phyloP scores from a whole-genome alignment of 257 asterid species.

The Solanum chmielewskii region DNA sequence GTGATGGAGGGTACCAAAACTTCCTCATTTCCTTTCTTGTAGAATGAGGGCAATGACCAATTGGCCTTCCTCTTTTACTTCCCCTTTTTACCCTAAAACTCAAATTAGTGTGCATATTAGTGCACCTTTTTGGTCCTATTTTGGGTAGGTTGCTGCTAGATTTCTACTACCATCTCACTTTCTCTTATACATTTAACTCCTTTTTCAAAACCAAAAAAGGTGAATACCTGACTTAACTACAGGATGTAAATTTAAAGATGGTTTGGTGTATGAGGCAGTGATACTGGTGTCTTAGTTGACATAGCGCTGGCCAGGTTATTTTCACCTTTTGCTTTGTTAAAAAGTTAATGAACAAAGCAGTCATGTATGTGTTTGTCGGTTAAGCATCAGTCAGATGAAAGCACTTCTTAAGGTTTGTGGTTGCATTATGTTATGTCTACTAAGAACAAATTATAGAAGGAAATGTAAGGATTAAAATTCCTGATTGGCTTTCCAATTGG shows the following conservation, averaged over 20 bases:
- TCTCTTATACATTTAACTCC: not conserved
- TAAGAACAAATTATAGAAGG: not conserved
- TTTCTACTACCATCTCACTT: not conserved
- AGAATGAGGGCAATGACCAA: not conserved
- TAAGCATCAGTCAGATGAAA: not conserved
- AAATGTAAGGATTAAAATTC: not conserved
- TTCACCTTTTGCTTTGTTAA: not conserved
- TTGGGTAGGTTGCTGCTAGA: not conserved
- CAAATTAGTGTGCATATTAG: not conserved
- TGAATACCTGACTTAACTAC: not conserved
- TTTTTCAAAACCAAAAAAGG: not conserved
- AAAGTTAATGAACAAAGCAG: not conserved
- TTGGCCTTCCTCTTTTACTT: not conserved
- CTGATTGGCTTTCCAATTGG: not conserved
- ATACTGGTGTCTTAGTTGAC: not conserved
- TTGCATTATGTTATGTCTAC: not conserved
- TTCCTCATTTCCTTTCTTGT: not conserved
- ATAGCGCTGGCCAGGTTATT: not conserved
- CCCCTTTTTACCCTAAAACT: not conserved
- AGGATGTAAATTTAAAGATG: not conserved
- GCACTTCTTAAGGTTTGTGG: not conserved
- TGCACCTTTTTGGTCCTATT: not conserved
- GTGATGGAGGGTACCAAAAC: not conserved
- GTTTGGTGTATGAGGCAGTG: not conserved
- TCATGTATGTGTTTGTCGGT: not conserved